These are phyloP conservation scores for Mortierella polycephala DNA, from an alignment of 371 early-diverging fungal species.

Conservation along the genomic window DNA sequence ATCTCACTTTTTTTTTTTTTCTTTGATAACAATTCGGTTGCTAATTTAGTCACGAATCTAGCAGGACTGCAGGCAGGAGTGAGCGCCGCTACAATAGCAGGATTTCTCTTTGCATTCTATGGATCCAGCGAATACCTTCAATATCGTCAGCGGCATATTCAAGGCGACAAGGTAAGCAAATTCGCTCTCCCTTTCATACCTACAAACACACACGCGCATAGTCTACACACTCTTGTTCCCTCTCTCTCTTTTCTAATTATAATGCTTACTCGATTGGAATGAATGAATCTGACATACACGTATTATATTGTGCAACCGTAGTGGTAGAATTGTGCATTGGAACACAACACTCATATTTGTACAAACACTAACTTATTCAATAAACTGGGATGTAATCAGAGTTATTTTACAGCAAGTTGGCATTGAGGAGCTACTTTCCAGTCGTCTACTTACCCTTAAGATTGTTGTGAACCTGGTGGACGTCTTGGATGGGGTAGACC, in stretches of 20 bases:
- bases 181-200: too few species aligned
- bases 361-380: too few species aligned
- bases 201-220: too few species aligned
- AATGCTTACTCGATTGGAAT: too few species aligned
- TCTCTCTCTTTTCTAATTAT: too few species aligned
- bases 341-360: too few species aligned
- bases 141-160: constrained; percentile 32
- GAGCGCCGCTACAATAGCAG: constrained; percentile 19
- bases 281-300: too few species aligned
- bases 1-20: background rate
- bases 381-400: too few species aligned
- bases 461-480: constrained; percentile 78
- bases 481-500: constrained; percentile 74
- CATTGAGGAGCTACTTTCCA: constrained; percentile 72
- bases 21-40: background rate
- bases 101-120: constrained; percentile 31
- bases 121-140: constrained; percentile 36
- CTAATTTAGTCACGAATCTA: constrained; percentile 8
- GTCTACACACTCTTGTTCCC: too few species aligned
- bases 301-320: too few species aligned
- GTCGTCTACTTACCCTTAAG: constrained; percentile 76
- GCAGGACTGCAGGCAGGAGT: constrained; percentile 11
- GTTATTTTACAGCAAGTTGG: constrained; percentile 22
- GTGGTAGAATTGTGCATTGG: too few species aligned
- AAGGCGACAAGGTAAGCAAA: constrained; percentile 33